Conservation (phyloP, 176 grass and related monocot species). For the Poa pratensis region DNA sequence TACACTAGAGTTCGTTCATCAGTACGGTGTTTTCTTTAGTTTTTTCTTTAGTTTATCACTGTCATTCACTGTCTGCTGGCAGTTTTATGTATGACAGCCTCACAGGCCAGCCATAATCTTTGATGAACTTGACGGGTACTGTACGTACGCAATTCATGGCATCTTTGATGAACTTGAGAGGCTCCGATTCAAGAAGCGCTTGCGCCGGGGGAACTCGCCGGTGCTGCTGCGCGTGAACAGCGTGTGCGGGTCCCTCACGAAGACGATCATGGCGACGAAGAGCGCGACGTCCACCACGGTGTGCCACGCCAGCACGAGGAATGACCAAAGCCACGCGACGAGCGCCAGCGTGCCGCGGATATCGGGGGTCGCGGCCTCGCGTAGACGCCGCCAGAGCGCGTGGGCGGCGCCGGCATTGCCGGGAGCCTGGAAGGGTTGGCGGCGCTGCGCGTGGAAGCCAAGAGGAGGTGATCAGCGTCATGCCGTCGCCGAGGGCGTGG, state of each 20-base stretch:
- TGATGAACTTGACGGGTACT: no score
- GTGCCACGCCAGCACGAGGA: conserved; percentile 65
- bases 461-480: conserved; percentile 74
- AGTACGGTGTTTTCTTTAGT: no score
- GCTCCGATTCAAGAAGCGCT: conserved; percentile 66
- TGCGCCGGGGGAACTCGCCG: conserved; percentile 28
- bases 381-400: conserved; percentile 46
- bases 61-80: no score
- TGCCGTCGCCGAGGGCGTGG: conserved; percentile 82
- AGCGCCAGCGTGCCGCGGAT: conserved; percentile 28
- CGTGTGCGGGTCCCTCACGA: conserved; percentile 62
- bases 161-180: conserved; percentile 66
- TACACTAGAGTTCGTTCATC: no score
- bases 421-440: conserved; percentile 58
- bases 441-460: conserved; percentile 64
- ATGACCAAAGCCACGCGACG: conserved; percentile 43
- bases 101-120: no score
- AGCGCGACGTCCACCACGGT: conserved; percentile 49
- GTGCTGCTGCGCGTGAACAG: conserved; percentile 49
- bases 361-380: neutral
- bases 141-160: conserved; percentile 61
- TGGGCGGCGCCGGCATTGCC: conserved; percentile 44
- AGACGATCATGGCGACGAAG: conserved; percentile 56
- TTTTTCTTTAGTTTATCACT: no score
- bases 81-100: no score